Conservation (phyloP, 139 green algal genomes). For the Nannochloris sp. region DNA sequence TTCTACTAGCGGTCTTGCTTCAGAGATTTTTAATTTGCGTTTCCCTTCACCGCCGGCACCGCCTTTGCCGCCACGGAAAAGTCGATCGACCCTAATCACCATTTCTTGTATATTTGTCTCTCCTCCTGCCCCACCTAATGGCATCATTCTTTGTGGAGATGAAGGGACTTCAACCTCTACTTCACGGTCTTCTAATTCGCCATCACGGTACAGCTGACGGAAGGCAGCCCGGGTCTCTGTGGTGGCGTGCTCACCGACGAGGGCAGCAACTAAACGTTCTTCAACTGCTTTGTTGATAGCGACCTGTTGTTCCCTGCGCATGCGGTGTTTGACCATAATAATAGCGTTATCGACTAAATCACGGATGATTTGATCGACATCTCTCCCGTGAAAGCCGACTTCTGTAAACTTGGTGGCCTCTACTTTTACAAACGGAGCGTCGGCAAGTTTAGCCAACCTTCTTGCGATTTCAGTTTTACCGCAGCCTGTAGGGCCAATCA, state of each 20-base stretch:
- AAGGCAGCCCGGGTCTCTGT: conserved; percentile 32
- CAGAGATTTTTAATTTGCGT: conserved; percentile 38
- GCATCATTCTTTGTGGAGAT: neutral
- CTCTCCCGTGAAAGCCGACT: conserved; percentile 92
- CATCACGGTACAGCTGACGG: conserved; percentile 37
- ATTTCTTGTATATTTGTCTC: conserved; percentile 28
- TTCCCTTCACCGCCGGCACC: conserved; percentile 20
- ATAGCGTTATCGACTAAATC: conserved; percentile 88
- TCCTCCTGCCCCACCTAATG: neutral
- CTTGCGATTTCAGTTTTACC: conserved; percentile 96
- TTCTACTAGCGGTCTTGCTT: conserved; percentile 73
- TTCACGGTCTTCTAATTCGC: conserved; percentile 56
- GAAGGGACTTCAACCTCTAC: conserved; percentile 62
- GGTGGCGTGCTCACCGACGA: conserved; percentile 28
- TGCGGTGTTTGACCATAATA: conserved; percentile 47
- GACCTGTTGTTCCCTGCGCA: conserved; percentile 16
- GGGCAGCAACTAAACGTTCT: conserved; percentile 47
- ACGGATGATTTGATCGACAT: conserved; percentile 94
- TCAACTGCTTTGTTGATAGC: conserved; percentile 49
- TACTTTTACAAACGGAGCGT: conserved; percentile 94
- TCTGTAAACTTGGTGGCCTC: conserved; percentile 98
- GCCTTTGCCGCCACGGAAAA: conserved; percentile 18
- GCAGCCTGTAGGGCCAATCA: conserved; percentile 88
- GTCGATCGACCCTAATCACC: conserved; percentile 44
- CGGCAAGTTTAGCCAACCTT: conserved; percentile 84